Conservation (phyloP, 177 flowering plant species). For the Vitis hybrid region DNA sequence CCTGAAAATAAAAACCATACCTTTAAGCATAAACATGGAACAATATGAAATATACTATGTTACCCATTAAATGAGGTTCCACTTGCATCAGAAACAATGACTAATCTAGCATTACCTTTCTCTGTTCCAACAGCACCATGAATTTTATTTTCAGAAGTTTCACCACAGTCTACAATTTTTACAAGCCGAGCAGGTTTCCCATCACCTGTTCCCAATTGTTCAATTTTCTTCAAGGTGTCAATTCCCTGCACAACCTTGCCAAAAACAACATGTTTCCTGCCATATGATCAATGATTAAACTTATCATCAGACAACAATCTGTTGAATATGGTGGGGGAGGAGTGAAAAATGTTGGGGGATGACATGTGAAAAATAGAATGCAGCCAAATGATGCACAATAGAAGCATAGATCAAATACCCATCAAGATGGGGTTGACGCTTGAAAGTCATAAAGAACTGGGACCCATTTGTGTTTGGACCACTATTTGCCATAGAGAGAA, state of each 20-base stretch:
- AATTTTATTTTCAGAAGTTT: slow-evolving; percentile 44
- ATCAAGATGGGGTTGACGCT: slow-evolving; percentile 82
- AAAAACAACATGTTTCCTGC: slow-evolving; percentile 96
- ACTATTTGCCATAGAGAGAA: slow-evolving; percentile 95
- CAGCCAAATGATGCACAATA: not conserved
- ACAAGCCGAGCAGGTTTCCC: slow-evolving; percentile 63
- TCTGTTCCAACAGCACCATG: slow-evolving; percentile 32
- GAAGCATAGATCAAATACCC: slow-evolving; percentile 48
- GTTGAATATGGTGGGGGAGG: not conserved
- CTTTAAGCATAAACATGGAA: not conserved
- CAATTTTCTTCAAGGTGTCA: slow-evolving; percentile 71
- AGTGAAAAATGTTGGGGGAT: no score
- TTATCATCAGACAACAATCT: not conserved
- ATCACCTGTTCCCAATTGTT: slow-evolving; percentile 55
- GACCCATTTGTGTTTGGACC: slow-evolving; percentile 94
- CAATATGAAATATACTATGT: not conserved
- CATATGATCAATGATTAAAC: slow-evolving; percentile 7
- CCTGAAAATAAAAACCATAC: slow-evolving; percentile 36
- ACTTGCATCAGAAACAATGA: slow-evolving; percentile 3
- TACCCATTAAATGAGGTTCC: not conserved
- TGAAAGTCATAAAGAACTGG: slow-evolving; percentile 90
- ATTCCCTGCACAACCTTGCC: slow-evolving; percentile 87
- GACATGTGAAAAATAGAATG: not conserved
- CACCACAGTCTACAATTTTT: slow-evolving; percentile 86
- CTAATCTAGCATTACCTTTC: slow-evolving; percentile 39